Evolutionary conservation across 2,329 filamentous ascomycete species (phyloP), one percentile per base, ranked within the genome.

Genomic region (Pyricularia pennisetigena): DNA sequence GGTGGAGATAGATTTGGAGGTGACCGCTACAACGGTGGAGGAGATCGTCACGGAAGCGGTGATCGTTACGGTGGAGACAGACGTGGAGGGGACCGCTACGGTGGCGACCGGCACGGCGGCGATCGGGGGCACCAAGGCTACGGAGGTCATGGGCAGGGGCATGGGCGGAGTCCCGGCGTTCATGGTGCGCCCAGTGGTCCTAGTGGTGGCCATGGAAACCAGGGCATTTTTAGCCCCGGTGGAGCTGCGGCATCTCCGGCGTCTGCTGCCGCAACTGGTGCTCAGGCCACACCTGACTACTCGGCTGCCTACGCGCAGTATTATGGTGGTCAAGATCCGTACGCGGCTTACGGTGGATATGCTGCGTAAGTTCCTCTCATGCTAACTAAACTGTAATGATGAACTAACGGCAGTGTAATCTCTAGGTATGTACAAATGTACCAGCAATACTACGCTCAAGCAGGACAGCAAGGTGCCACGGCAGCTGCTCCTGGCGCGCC

Each of bases 1-100:
- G 86, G 87, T 28, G 82, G 79, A 64, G 78, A 82, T 65, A 68
- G 81, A 70, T 83, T 84, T 29, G 78, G 75, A 20, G 57, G 57
- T 28, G 80, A 82, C 69, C 81, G 81, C 63, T 77, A 80, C 23
- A 41, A 59, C 8, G 66, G 30, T n/a, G 23, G 66, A 24, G 65
- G 65, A 16, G 65, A 67, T 35, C 65, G 65, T 23, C 23, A 61
- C 12, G 41, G 54, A 26, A 23, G 64, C 24, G 65, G 65, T 28
- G 65, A 61, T 14, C 41, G 65, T 32, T 57, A 61, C 16, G 65
- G 65, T 14, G 49, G 49, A 57, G 35, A 29, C 26, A 26, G 41
- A 26, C 41, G 65, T 20, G 64, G 65, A 4, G 65, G 65, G 4
- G 65, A 66, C n/a, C 65, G 65, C 26, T 28, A 66, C 24, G 65